Conservation (phyloP, 2,329 filamentous ascomycete genomes). For the Scedosporium boydii region DNA sequence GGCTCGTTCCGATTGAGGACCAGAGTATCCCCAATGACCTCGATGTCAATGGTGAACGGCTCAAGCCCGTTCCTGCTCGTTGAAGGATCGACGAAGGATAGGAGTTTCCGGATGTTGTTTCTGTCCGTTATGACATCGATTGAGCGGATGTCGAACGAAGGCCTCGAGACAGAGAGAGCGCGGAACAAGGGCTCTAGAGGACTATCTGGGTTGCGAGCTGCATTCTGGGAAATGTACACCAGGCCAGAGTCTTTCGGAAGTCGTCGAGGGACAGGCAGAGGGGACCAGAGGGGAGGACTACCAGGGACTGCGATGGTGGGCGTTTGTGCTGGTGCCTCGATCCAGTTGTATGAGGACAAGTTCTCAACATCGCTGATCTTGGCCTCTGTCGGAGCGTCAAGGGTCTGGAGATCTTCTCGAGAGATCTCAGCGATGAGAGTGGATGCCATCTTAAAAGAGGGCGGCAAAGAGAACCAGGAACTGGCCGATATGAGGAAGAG, state of each 20-base stretch:
- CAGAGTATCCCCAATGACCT: constrained; percentile 25
- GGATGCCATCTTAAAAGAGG: too few relatives aligned
- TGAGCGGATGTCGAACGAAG: constrained; percentile 25
- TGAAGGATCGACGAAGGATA: constrained; percentile 28
- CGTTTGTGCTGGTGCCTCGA: constrained; percentile 20
- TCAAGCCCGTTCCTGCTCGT: constrained; percentile 16
- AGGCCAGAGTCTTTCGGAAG: constrained; percentile 28
- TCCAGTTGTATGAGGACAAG: constrained; percentile 41
- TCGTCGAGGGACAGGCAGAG: constrained; percentile 14
- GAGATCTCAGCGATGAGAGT: too few relatives aligned
- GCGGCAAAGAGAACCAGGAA: too few relatives aligned
- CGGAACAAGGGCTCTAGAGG: constrained; percentile 39
- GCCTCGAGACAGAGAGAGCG: constrained; percentile 26
- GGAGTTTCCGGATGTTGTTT: constrained; percentile 38
- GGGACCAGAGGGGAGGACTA: constrained; percentile 26
- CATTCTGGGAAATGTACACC: constrained; percentile 35
- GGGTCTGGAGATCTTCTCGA: too few relatives aligned
- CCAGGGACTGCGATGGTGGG: constrained; percentile 37
- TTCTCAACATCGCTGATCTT: constrained; percentile 26
- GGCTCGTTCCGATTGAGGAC: constrained; percentile 27
- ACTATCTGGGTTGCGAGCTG: constrained; percentile 28
- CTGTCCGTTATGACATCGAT: constrained; percentile 34
- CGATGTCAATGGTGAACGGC: constrained; percentile 30
- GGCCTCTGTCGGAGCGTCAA: constrained; percentile 5
- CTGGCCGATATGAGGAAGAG: too few relatives aligned